phyloP scores from a whole-genome alignment of 495 filamentous ascomycete genomes.

The Ramalina intermedia region DNA sequence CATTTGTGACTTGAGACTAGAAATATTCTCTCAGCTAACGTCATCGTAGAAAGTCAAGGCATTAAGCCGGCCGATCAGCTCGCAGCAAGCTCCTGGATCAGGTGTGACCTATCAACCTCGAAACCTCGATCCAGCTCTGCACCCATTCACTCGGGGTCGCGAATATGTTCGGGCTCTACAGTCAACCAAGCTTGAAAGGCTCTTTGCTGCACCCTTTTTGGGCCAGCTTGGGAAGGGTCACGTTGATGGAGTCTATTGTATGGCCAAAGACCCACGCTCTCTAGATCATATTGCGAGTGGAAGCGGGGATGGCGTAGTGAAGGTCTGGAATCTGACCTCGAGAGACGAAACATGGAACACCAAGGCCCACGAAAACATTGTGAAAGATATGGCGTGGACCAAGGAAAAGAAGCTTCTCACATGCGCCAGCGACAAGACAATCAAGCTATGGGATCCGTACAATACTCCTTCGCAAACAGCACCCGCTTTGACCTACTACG shows the following conservation, averaged over 20 bases:
- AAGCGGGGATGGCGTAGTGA: conserved; percentile 75
- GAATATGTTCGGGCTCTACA: conserved; percentile 85
- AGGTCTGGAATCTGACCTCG: conserved; percentile 81
- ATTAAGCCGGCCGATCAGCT: conserved; percentile 60
- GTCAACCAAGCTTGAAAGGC: conserved; percentile 85
- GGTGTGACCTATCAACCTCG: conserved; percentile 58
- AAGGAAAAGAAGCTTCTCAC: conserved; percentile 72
- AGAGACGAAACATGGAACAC: conserved; percentile 68
- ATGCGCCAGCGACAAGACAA: conserved; percentile 70
- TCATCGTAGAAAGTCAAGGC: conserved; percentile 73
- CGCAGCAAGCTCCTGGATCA: conserved; percentile 67
- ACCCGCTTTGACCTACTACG: conserved; percentile 71
- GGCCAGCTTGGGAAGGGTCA: conserved; percentile 79
- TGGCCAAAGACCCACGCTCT: conserved; percentile 56
- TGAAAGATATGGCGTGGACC: conserved; percentile 85
- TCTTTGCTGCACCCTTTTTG: conserved; percentile 91
- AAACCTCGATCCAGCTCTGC: conserved; percentile 82
- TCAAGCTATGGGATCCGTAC: conserved; percentile 89
- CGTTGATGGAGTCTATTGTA: conserved; percentile 77
- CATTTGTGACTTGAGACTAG: too few relatives aligned
- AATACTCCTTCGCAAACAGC: conserved; percentile 44
- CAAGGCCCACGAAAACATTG: conserved; percentile 72
- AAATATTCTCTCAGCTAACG: too few relatives aligned
- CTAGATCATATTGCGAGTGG: conserved; percentile 62
- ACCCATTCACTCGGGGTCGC: conserved; percentile 87